A percentile compares a stretch with the other conserved stretches of the same genome.
These are phyloP conservation scores for Aspergillus cristatus DNA, from an alignment of 495 filamentous ascomycete genomes.

Conservation along the genomic window DNA sequence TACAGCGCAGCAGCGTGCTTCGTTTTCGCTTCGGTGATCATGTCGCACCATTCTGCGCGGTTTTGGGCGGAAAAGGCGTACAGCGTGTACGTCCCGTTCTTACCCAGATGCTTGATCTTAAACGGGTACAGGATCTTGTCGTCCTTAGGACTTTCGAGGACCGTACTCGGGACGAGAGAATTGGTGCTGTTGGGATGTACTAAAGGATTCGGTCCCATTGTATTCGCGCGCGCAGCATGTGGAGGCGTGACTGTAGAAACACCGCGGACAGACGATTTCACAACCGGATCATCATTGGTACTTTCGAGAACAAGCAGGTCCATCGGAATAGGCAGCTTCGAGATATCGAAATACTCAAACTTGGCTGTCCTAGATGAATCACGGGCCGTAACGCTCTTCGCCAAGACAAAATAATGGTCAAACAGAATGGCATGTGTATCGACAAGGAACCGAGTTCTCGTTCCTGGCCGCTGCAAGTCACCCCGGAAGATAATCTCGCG, in stretches of 20 bases:
- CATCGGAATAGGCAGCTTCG: slow-evolving; percentile 95
- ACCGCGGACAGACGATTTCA: slow-evolving; percentile 70
- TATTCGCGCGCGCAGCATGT: slow-evolving; percentile 35
- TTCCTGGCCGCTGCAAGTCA: slow-evolving; percentile 80
- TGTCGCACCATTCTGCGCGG: slow-evolving; percentile 82
- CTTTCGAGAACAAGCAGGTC: slow-evolving; percentile 87
- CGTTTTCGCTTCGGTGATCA: slow-evolving; percentile 90
- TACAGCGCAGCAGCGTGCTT: slow-evolving; percentile 80
- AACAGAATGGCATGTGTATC: slow-evolving; percentile 91
- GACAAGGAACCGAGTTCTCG: slow-evolving; percentile 74
- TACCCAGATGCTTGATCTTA: slow-evolving; percentile 92
- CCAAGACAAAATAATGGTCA: slow-evolving; percentile 91
- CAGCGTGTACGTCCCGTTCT: slow-evolving; percentile 70
- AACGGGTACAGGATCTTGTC: slow-evolving; percentile 89
- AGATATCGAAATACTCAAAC: slow-evolving; percentile 88
- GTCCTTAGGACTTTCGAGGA: slow-evolving; percentile 48
- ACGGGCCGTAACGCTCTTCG: slow-evolving; percentile 63
- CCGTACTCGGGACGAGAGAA: slow-evolving; percentile 42
- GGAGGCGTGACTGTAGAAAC: slow-evolving; percentile 50
- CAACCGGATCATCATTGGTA: slow-evolving; percentile 79
- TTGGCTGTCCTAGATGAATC: slow-evolving; percentile 57
- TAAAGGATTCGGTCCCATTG: slow-evolving; percentile 47
- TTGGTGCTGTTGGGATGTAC: slow-evolving; percentile 52
- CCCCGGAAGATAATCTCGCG: slow-evolving; percentile 82
- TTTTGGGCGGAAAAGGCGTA: slow-evolving; percentile 68